Evolutionary conservation across 1,139 yeast species (phyloP).

Genomic region (Meyerozyma athensensis): DNA sequence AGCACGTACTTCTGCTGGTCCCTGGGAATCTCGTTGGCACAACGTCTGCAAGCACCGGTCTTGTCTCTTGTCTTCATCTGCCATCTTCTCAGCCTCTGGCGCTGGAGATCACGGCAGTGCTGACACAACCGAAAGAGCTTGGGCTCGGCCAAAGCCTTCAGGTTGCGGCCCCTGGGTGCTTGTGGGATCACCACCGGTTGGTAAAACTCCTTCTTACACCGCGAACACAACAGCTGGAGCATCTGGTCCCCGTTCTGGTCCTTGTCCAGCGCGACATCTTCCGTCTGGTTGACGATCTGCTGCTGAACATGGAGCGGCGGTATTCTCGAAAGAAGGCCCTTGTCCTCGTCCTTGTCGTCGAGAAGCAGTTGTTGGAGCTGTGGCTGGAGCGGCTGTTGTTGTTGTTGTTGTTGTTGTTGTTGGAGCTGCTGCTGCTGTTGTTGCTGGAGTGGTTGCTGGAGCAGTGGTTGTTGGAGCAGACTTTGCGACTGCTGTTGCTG

Average conservation of each 20-base stretch:
- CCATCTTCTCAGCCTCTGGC: conserved; percentile 62
- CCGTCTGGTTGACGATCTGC: conserved; percentile 24
- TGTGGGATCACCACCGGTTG: conserved; percentile 41
- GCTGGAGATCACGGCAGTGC: conserved; percentile 59
- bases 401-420: conserved; percentile 1
- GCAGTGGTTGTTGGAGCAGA: conserved; percentile 7
- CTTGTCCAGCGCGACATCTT: not conserved
- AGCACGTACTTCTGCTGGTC: conserved; percentile 50
- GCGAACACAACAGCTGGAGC: conserved; percentile 38
- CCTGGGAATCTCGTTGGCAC: conserved; percentile 51
- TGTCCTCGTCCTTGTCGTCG: conserved; percentile 10
- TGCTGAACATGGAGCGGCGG: conserved; percentile 47
- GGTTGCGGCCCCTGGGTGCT: conserved; percentile 14
- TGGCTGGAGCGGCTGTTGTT: not conserved
- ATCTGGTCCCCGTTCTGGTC: conserved; percentile 7
- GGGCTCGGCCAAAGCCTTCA: conserved; percentile 35
- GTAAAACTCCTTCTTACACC: conserved; percentile 58
- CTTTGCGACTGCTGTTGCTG: conserved; percentile 8
- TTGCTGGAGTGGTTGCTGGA: conserved; percentile 8
- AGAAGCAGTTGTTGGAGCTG: not conserved
- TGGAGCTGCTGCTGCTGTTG: not conserved
- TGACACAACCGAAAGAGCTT: conserved; percentile 54
- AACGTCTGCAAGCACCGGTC: conserved; percentile 59
- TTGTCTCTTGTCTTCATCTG: conserved; percentile 56
- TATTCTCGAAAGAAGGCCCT: conserved; percentile 36